Evolutionary conservation across 345 rosid genomes (phyloP).

Genomic region (Ceriops decandra): DNA sequence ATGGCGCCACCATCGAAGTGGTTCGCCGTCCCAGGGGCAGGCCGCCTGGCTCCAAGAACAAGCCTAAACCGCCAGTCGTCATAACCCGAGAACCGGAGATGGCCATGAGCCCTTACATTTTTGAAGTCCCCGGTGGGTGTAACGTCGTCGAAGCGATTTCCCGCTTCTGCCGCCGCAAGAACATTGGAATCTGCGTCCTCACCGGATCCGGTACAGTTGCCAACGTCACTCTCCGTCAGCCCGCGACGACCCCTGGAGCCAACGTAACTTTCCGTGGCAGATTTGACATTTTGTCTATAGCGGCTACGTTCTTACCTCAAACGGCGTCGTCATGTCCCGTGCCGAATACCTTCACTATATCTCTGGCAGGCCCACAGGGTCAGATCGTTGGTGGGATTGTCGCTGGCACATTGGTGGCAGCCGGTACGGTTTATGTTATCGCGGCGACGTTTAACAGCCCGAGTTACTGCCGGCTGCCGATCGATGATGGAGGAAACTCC

Average conservation of each 20-base stretch:
- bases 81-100: slow-evolving; percentile 66
- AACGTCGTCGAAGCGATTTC: slow-evolving; percentile 63
- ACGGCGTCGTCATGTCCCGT: slow-evolving; percentile 37
- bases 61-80: slow-evolving; percentile 65
- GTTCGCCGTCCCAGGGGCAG: slow-evolving; percentile 82
- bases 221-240: slow-evolving; percentile 85
- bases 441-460: slow-evolving; percentile 80
- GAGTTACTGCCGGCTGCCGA: slow-evolving; percentile 51
- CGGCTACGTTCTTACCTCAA: slow-evolving; percentile 71
- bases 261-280: slow-evolving; percentile 81
- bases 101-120: slow-evolving; percentile 79
- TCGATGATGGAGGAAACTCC: slow-evolving; percentile 37
- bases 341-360: slow-evolving; percentile 57
- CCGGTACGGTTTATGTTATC: slow-evolving; percentile 61
- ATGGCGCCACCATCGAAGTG: slow-evolving; percentile 67
- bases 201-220: slow-evolving; percentile 76
- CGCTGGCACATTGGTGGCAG: slow-evolving; percentile 69
- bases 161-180: slow-evolving; percentile 63
- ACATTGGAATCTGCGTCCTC: slow-evolving; percentile 60
- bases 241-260: slow-evolving; percentile 63
- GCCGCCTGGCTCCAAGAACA: slow-evolving; percentile 88
- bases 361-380: slow-evolving; percentile 90
- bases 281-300: slow-evolving; percentile 79
- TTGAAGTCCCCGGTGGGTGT: slow-evolving; percentile 70
- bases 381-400: slow-evolving; percentile 91